Percentiles rank a stretch among this genome's conserved stretches.
phyloP scores from a whole-genome alignment of 208 protist species.

The Trypanosoma congolense region DNA sequence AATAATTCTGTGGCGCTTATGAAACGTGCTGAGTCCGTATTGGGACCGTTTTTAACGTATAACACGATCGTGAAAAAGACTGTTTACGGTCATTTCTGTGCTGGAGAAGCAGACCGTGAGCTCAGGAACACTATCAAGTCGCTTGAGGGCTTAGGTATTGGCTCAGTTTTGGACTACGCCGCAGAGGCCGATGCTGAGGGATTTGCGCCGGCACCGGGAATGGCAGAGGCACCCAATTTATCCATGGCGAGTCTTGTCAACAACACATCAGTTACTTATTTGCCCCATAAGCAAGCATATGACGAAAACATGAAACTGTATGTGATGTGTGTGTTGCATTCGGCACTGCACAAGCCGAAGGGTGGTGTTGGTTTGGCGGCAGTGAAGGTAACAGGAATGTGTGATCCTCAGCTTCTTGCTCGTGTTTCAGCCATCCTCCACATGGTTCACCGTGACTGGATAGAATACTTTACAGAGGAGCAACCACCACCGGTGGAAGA shows the following conservation, averaged over 20 bases:
- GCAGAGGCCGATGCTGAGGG: constrained; percentile 88
- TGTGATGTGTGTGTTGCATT: constrained; percentile 88
- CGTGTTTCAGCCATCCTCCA: constrained; percentile 83
- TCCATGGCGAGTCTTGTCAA: constrained; percentile 67
- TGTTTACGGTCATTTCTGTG: constrained; percentile 94
- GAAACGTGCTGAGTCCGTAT: constrained; percentile 54
- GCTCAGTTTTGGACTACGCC: constrained; percentile 93
- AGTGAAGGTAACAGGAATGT: constrained; percentile 91
- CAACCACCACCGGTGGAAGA: constrained; percentile 74
- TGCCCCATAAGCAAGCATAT: constrained; percentile 50
- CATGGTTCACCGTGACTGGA: constrained; percentile 82
- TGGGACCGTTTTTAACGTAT: constrained; percentile 76
- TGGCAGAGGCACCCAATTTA: constrained; percentile 49
- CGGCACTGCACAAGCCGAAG: constrained; percentile 57
- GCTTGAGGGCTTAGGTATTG: constrained; percentile 72
- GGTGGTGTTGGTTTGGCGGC: constrained; percentile 68
- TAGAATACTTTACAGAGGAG: constrained; percentile 69
- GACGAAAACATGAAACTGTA: constrained; percentile 92
- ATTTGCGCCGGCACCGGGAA: constrained; percentile 58
- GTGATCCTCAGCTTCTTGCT: constrained; percentile 88
- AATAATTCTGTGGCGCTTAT: constrained; percentile 74
- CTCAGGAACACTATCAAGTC: constrained; percentile 61
- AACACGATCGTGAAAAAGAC: constrained; percentile 76
- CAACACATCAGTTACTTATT: constrained; percentile 56
- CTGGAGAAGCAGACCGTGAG: constrained; percentile 89